Evolutionary conservation across 495 filamentous ascomycete species (phyloP).

Genomic region (Clavariopsis aquatica): DNA sequence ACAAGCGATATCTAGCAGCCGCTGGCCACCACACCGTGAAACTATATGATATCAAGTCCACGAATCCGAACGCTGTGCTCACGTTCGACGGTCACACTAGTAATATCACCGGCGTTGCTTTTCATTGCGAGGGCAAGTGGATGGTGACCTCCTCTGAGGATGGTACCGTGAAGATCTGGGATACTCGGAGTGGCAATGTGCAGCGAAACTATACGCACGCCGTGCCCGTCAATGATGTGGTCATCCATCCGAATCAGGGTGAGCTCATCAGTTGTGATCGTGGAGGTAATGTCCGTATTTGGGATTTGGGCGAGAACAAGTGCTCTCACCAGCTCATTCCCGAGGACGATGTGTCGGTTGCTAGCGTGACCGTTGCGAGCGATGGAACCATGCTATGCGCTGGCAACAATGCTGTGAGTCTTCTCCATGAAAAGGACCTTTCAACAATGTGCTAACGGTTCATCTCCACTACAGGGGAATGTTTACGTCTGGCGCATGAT

Average conservation of each 20-base stretch:
- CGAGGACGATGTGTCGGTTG: conserved; percentile 88
- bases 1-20: conserved; percentile 93
- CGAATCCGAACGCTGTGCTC: conserved; percentile 87
- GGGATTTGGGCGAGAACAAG: conserved; percentile 95
- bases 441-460: conserved; percentile 3
- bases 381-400: conserved; percentile 94
- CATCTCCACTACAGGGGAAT: conserved; percentile 66
- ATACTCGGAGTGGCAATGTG: conserved; percentile 81
- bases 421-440: neutral
- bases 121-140: conserved; percentile 98
- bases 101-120: conserved; percentile 94
- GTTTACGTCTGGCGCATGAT: conserved; percentile 95
- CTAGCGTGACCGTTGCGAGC: conserved; percentile 92
- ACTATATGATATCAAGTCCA: conserved; percentile 95
- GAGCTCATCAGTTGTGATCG: conserved; percentile 96
- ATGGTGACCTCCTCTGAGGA: conserved; percentile 99
- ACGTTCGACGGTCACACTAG: conserved; percentile 93
- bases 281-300: conserved; percentile 87
- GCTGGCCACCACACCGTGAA: conserved; percentile 94
- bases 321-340: conserved; percentile 96
- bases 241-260: conserved; percentile 97
- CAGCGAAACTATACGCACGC: conserved; percentile 92
- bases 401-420: conserved; percentile 80
- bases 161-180: conserved; percentile 98
- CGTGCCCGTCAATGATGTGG: conserved; percentile 87